phyloP scores from a whole-genome alignment of 2,329 filamentous ascomycete species.

The Cephalotrichum gorgonifer region DNA sequence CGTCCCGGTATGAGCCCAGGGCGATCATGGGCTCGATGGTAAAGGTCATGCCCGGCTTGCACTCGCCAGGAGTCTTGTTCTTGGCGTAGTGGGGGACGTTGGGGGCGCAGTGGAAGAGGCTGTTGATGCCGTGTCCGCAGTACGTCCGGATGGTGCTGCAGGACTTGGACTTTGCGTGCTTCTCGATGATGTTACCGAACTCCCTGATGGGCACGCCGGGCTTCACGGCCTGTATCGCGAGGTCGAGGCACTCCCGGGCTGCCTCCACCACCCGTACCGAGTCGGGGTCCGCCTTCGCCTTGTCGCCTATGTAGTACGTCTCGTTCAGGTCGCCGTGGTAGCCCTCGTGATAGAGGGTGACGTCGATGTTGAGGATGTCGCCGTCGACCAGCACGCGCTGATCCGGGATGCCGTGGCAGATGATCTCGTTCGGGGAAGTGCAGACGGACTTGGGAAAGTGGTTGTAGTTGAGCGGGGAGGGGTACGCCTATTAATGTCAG shows the following conservation, averaged over 20 bases:
- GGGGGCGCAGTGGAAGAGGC: slow-evolving; percentile 83
- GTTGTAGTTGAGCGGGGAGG: slow-evolving; percentile 89
- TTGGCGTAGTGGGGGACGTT: slow-evolving; percentile 97
- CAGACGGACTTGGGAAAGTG: slow-evolving; percentile 97
- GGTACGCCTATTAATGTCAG: slow-evolving; percentile 59
- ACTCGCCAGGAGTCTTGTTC: slow-evolving; percentile 92
- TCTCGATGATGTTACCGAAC: slow-evolving; percentile 91
- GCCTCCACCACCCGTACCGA: slow-evolving; percentile 85
- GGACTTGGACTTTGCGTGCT: slow-evolving; percentile 73
- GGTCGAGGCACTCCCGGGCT: slow-evolving; percentile 78
- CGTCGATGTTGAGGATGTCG: slow-evolving; percentile 95
- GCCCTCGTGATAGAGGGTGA: slow-evolving; percentile 86
- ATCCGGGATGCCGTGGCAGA: slow-evolving; percentile 97
- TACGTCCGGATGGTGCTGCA: slow-evolving; percentile 94
- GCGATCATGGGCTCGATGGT: slow-evolving; percentile 99
- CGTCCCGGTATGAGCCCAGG: slow-evolving; percentile 78
- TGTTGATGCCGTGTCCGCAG: slow-evolving; percentile 92
- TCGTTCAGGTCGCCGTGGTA: slow-evolving; percentile 97
- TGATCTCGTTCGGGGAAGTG: slow-evolving; percentile 92
- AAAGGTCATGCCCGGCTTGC: slow-evolving; percentile 96
- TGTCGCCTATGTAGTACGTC: slow-evolving; percentile 95
- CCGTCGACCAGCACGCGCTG: slow-evolving; percentile 78
- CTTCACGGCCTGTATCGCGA: slow-evolving; percentile 84
- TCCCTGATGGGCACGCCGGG: slow-evolving; percentile 88
- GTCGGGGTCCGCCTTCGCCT: slow-evolving; percentile 73